Conservation (phyloP, 108 stramenopile genomes). For the Parmales sp. region DNA sequence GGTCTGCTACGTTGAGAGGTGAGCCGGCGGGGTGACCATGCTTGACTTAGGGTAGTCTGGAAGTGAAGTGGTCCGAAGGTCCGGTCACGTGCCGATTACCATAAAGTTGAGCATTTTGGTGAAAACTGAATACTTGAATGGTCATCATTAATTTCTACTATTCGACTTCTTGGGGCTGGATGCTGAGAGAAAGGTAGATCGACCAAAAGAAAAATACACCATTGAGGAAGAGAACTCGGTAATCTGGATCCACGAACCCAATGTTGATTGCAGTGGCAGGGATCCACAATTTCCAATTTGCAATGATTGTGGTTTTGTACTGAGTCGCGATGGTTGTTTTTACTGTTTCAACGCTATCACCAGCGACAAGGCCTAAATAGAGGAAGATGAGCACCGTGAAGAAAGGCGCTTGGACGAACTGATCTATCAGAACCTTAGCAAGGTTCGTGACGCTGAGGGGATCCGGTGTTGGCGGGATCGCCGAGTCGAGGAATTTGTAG, state of each 20-base stretch:
- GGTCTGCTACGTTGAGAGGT: no score
- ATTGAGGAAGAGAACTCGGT: slow-evolving; percentile 81
- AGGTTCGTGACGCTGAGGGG: slow-evolving; percentile 62
- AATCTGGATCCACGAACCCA: slow-evolving; percentile 73
- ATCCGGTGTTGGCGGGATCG: slow-evolving; percentile 75
- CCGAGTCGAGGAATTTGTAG: slow-evolving; percentile 68
- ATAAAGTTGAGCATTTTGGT: no score
- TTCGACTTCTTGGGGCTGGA: no score
- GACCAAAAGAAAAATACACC: slow-evolving; percentile 86
- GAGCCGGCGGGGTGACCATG: no score
- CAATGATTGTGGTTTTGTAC: slow-evolving; percentile 75
- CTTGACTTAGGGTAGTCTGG: no score
- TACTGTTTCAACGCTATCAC: slow-evolving; percentile 51
- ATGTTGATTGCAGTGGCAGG: slow-evolving; percentile 80
- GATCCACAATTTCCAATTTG: slow-evolving; percentile 79
- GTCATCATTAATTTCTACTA: no score
- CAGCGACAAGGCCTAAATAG: slow-evolving; percentile 71
- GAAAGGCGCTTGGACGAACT: slow-evolving; percentile 83
- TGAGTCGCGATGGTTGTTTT: slow-evolving; percentile 60
- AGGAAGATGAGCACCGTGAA: slow-evolving; percentile 83
- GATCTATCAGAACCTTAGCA: slow-evolving; percentile 68
- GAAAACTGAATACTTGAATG: no score
- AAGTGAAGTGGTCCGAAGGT: no score
- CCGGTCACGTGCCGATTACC: no score
- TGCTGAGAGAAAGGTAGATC: slow-evolving; percentile 75